Evolutionary conservation across 1,284 basidiomycete genomes (phyloP), one percentile per base, ranked within the genome.

Genomic region (Caloboletus inedulis): DNA sequence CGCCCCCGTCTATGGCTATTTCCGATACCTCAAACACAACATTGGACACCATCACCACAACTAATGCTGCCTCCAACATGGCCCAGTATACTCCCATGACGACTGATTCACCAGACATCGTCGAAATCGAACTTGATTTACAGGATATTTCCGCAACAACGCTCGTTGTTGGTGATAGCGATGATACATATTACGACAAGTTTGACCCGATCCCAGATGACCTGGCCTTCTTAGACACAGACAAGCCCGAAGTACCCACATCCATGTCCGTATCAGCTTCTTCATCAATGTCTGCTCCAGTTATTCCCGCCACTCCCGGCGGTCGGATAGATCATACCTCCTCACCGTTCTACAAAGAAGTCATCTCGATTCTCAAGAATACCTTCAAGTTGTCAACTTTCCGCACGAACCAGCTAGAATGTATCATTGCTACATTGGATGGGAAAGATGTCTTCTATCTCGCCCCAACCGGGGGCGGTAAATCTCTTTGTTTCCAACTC

Each of bases 401-500:
- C 70, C 84, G 95, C 14, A 73, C 71, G 5, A 91, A 98, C 67
- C 97, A 98, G 69, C 79, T 92, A 35, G 87, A 92, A 63, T 94
- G 91, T 0, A 91, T 98, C 61, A 81, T 85, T 46, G 87, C 87
- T 3, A 87, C 90, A 0, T 76, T 99, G 68, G 75, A 77, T 1
- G 94, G 89, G 3, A 80, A 78, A 44, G 95, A 99, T 64, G 92
- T 94, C 13, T 94, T 98, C 60, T 91, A 98, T 18, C 79, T 99
- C 7, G 96, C 98, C 85, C 96, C 97, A 0, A 99, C 96, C 0
- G 96, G 96, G 27, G 96, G 95, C 7, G 96, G 95, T 1, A 98
- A 98, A 73, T 89, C 85, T 62, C 73, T 94, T 39, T 93, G 89
- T 59, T 94, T 84, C 62, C 87, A 89, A 63, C 80, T 98, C 0